Base-by-base conservation (phyloP, 2,329 filamentous ascomycete species). In the Metarhizium guizhouense region DNA sequence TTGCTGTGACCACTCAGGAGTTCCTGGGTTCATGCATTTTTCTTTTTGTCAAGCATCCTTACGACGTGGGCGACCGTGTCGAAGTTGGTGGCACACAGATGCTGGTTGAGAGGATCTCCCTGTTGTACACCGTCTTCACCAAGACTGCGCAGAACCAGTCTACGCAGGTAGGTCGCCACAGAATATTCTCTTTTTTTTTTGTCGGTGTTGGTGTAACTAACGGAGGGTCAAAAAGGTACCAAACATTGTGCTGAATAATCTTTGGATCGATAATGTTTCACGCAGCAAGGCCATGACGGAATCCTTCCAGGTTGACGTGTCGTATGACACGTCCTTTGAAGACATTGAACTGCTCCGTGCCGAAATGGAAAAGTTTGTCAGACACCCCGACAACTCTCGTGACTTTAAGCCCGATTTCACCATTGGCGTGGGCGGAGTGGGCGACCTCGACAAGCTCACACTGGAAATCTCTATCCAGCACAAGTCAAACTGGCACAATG, bases 11-110 rank as follows among this genome's bases (percentile, higher is more conserved):
- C 1, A 86, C 87, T 3, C 92, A 96, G 72, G 94, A 99, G 71
- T 88, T 99, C 60, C 82, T 99, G n/a, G 93, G 93, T 65, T 96
- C 92, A 42, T 97, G 93, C 76, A 96, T 99, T 66, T 99, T 99
- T 76, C 76, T 99, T 1, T 99, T 99, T 65, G 90, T 97, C 76
- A 99, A 99, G 77, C 94, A 99, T 69, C 93, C 94, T 0, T 97
- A 88, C 69, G 94, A 99, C 68, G 91, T 97, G 25, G 92, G 93
- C 58, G 94, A 99, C 69, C 86, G 94, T 30, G 89, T 97, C 47
- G 91, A 96, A 64, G 87, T 97, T 60, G 74, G 69, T 53, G 78
- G 77, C 16, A 79, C 86, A 61, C 79, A 84, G 63, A 84, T 95
- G 62, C 78, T 90, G 4, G 94, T 99, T 11, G 91, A 97, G 71